Conservation (phyloP, 2,329 filamentous ascomycete genomes). For the Monosporascus sp. region DNA sequence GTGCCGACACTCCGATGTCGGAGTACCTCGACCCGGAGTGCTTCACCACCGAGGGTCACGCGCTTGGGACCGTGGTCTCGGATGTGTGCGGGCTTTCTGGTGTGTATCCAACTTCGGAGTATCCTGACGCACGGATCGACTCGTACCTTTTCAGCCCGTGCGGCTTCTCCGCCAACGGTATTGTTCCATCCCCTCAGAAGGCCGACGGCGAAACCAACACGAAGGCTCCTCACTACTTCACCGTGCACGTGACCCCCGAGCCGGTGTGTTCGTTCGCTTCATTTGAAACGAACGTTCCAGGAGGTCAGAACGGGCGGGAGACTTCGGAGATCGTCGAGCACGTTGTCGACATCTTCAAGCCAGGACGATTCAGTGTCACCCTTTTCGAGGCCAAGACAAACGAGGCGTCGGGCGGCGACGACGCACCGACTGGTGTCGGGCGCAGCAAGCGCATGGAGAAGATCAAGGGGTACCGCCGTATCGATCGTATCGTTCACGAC, state of each 20-base stretch:
- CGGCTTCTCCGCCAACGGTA: conserved; percentile 94
- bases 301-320: conserved; percentile 79
- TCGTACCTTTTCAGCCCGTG: conserved; percentile 96
- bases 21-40: conserved; percentile 62
- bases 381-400: conserved; percentile 82
- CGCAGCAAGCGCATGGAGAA: conserved; percentile 60
- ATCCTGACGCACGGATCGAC: conserved; percentile 89
- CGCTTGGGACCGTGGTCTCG: conserved; percentile 86
- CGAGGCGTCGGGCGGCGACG: conserved; percentile 37
- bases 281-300: conserved; percentile 96
- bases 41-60: conserved; percentile 87
- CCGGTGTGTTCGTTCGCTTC: conserved; percentile 96
- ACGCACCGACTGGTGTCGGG: conserved; percentile 26
- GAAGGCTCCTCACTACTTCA: conserved; percentile 82
- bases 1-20: conserved; percentile 51
- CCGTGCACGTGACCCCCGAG: conserved; percentile 96
- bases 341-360: conserved; percentile 93
- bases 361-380: conserved; percentile 95
- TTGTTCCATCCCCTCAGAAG: conserved; percentile 71
- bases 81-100: conserved; percentile 84
- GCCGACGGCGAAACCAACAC: conserved; percentile 37
- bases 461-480: conserved; percentile 79
- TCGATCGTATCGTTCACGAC: conserved; percentile 95
- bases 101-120: conserved; percentile 80
- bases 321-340: conserved; percentile 90